Conservation (phyloP, 805 yeast species). For the Monosporozyma siamensis region DNA sequence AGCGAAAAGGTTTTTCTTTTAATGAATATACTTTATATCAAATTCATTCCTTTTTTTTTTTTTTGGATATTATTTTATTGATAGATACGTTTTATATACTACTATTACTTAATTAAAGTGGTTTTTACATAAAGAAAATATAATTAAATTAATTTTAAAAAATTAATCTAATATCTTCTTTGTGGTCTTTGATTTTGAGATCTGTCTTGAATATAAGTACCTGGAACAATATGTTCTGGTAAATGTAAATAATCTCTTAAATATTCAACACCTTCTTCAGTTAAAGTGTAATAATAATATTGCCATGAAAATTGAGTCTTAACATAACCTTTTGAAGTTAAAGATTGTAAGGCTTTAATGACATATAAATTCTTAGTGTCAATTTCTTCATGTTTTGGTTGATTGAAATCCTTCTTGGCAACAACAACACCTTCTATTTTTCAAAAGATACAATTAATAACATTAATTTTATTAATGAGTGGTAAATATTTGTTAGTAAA, state of each 20-base stretch:
- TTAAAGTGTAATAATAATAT: constrained; percentile 99
- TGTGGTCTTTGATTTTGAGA: constrained; percentile 67
- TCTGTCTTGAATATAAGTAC: constrained; percentile 92
- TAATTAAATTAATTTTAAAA: constrained; percentile 2
- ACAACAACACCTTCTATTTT: constrained; percentile 94
- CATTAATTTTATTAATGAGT: constrained; percentile 1
- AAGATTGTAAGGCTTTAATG: constrained; percentile 98
- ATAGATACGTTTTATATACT: background rate
- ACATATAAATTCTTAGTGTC: constrained; percentile 96
- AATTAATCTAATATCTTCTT: constrained; percentile 34
- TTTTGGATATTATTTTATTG: background rate
- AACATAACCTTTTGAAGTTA: constrained; percentile 97
- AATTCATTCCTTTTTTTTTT: background rate
- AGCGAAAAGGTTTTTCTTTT: background rate
- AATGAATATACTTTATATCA: constrained; percentile 2
- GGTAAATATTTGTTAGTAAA: constrained; percentile 7
- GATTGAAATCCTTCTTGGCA: constrained; percentile 98
- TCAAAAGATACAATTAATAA: constrained; percentile 6
- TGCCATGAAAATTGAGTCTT: constrained; percentile 99
- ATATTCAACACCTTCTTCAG: constrained; percentile 99
- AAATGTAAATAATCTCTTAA: constrained; percentile 96
- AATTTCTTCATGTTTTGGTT: constrained; percentile 95
- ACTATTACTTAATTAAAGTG: background rate
- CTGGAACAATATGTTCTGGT: constrained; percentile 98
- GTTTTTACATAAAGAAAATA: background rate